Evolutionary conservation across 768 basidiomycete species (phyloP), one percentile per base, ranked within the genome.

Genomic region (Naematelia encephala): DNA sequence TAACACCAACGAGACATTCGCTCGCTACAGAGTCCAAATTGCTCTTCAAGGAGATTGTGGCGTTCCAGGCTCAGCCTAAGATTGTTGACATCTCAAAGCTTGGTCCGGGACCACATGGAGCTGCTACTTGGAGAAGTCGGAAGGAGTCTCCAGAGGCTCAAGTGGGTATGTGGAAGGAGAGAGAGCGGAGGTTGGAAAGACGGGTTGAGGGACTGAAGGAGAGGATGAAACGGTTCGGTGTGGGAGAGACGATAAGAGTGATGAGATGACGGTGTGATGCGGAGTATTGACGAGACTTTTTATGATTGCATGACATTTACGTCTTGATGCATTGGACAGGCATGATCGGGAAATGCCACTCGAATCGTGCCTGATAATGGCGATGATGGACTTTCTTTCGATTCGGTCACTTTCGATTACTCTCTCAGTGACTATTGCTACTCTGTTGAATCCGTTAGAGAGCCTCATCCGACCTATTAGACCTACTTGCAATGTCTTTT

Each of bases 41-140:
- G 43, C 81, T 99, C 19, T 92, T 90, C 70, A 84, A 88, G n/a
- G 89, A 94, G 62, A 88, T 97, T 8, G 86, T 93, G 67, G 82
- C 83, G 64, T 90, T 88, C 76, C 89, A 91, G 0, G 85, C 91
- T 0, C 84, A 86, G 1, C 87, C 90, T 0, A 82, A 84, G 4
- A 86, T 99, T 26, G 88, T 99, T 34, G 93, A 98, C 75, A 80
- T 99, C 82, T 82, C 69, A 78, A 84, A 22, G 78, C 78, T 44
- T 81, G 84, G 62, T 78, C 79, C 26, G 82, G 82, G n/a, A n/a
- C n/a, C n/a, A n/a, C n/a, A 52, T 19, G 29, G 43, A n/a, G 81
- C 80, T 30, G 82, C 26, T 11, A 14, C 82, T 82, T 94, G 92
- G 92, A 79, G 88, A 73, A 87, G 88, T 26, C 84, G 82, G 80